These are phyloP conservation scores for Brassica nigra DNA, from an alignment of 345 rosid genomes.

Conservation along the genomic window DNA sequence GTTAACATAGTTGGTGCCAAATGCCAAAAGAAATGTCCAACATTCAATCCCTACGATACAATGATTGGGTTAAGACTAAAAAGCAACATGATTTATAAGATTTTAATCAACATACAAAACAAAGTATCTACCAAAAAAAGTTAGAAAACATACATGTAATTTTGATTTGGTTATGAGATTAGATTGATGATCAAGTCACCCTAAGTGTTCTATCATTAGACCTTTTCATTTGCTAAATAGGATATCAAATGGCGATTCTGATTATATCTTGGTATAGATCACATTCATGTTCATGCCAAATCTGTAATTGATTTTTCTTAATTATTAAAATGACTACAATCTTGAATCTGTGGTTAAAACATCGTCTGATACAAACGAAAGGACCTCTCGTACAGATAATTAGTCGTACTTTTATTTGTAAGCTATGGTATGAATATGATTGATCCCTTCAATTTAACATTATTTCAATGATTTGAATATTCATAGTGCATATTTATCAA, in stretches of 20 bases:
- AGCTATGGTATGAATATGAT: not conserved
- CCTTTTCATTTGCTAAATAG: not conserved
- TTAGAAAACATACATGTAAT: slow-evolving; percentile 2
- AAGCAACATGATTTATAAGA: slow-evolving; percentile 22
- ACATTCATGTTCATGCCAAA: slow-evolving; percentile 3
- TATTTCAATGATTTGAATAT: slow-evolving; percentile 1
- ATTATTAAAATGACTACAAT: not conserved
- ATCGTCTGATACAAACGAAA: not conserved
- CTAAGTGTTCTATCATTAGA: not conserved
- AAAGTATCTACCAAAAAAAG: slow-evolving; percentile 7
- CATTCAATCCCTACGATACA: slow-evolving; percentile 34
- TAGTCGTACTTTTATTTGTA: slow-evolving; percentile 18
- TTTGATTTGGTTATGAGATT: slow-evolving; percentile 25
- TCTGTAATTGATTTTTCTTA: not conserved
- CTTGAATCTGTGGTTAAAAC: slow-evolving; percentile 13
- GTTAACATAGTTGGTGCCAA: slow-evolving; percentile 37
- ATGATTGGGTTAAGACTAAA: slow-evolving; percentile 35
- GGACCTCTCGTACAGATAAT: slow-evolving; percentile 25
- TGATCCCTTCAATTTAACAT: not conserved
- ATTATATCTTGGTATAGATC: slow-evolving; percentile 16
- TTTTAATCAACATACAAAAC: slow-evolving; percentile 17
- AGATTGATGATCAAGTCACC: slow-evolving; percentile 24
- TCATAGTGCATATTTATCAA: not conserved
- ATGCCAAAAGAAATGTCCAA: slow-evolving; percentile 25
- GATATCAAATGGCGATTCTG: slow-evolving; percentile 12